Conservation (phyloP, 2,329 filamentous ascomycete genomes). For the Calycina marina region DNA sequence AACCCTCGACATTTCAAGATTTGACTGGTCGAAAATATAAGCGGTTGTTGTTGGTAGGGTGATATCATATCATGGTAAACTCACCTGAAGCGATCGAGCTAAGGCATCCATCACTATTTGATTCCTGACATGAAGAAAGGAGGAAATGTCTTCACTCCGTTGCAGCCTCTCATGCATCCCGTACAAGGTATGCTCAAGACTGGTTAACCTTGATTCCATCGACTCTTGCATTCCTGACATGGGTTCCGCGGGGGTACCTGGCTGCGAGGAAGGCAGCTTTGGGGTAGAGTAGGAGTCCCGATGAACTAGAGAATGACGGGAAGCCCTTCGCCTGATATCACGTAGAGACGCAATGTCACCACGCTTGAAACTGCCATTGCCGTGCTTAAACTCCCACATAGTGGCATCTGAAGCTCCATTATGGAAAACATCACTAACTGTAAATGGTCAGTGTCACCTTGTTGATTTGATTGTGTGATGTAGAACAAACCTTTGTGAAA, state of each 20-base stretch:
- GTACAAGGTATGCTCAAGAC: conserved; percentile 69
- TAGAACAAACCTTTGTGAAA: conserved; percentile 78
- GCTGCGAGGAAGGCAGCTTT: conserved; percentile 61
- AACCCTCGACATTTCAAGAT: conserved; percentile 67
- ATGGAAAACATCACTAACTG: conserved; percentile 97
- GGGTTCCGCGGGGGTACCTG: conserved; percentile 71
- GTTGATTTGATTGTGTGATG: conserved; percentile 11
- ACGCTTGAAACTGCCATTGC: conserved; percentile 91
- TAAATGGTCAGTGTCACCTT: conserved; percentile 5
- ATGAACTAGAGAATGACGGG: conserved; percentile 83
- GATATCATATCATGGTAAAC: no score
- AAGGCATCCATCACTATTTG: conserved; percentile 72
- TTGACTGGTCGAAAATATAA: conserved; percentile 45
- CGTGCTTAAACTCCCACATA: conserved; percentile 98
- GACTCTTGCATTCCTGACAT: conserved; percentile 59
- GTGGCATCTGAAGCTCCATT: conserved; percentile 86
- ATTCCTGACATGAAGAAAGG: conserved; percentile 67
- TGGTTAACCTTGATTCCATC: conserved; percentile 57
- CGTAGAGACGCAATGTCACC: conserved; percentile 81
- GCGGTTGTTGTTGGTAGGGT: conserved; percentile 1
- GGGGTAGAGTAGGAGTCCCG: conserved; percentile 73
- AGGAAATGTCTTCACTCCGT: conserved; percentile 70
- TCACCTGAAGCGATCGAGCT: conserved; percentile 52
- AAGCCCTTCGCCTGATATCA: conserved; percentile 91
- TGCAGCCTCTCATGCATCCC: conserved; percentile 64